These are phyloP conservation scores for Aureobasidium sp. DNA, from an alignment of 2,329 filamentous ascomycete species.

Conservation along the genomic window DNA sequence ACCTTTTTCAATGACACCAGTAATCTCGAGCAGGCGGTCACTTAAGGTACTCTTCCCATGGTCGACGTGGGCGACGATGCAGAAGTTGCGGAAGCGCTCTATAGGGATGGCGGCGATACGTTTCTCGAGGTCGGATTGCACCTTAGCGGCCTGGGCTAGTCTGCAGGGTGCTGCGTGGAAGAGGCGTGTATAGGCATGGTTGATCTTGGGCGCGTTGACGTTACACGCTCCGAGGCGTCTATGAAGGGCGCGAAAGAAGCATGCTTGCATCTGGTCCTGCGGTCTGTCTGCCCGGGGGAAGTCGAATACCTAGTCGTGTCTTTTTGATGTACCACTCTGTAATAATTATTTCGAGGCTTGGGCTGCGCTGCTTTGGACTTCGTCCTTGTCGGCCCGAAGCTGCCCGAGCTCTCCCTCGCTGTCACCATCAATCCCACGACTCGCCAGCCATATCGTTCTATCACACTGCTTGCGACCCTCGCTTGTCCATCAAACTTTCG, in stretches of 20 bases:
- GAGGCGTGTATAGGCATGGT: slow-evolving; percentile 14
- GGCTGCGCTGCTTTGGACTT: background rate
- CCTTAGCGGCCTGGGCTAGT: slow-evolving; percentile 30
- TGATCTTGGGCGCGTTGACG: slow-evolving; percentile 9
- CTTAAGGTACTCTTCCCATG: slow-evolving; percentile 97
- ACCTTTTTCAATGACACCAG: slow-evolving; percentile 80
- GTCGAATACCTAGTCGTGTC: background rate
- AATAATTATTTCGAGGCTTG: background rate
- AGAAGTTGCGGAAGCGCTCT: slow-evolving; percentile 84
- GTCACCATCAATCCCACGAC: background rate
- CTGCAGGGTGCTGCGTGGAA: slow-evolving; percentile 21
- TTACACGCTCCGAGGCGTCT: slow-evolving; percentile 30
- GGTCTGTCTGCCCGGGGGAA: slow-evolving; percentile 1
- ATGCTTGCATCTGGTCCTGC: slow-evolving; percentile 39
- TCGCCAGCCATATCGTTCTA: background rate
- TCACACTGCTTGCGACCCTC: background rate
- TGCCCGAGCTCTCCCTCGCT: background rate
- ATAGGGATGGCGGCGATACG: slow-evolving; percentile 68
- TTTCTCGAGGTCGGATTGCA: slow-evolving; percentile 47
- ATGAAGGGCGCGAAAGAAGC: slow-evolving; percentile 33
- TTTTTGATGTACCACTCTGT: background rate
- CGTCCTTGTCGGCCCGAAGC: background rate
- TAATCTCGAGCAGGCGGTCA: slow-evolving; percentile 85
- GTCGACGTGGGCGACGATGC: slow-evolving; percentile 97
- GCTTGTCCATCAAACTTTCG: background rate